These are phyloP conservation scores for Saccharum spontaneum DNA, from an alignment of 176 grass and related monocot species.

Conservation along the genomic window DNA sequence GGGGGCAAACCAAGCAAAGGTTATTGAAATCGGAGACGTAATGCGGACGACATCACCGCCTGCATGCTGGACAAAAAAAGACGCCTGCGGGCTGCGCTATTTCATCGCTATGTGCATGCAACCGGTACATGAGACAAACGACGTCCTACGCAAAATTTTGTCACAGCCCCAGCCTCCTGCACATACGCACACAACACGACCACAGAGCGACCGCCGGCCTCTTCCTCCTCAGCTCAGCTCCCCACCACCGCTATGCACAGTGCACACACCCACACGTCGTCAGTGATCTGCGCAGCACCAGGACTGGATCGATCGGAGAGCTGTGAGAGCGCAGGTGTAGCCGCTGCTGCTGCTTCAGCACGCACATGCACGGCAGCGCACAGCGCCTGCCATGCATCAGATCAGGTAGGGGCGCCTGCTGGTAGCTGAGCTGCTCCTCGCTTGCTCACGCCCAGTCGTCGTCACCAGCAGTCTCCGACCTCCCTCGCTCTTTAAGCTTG, in stretches of 20 bases:
- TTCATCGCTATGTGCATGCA: conserved; percentile 34
- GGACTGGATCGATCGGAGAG: background rate
- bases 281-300: conserved; percentile 20
- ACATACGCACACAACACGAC: conserved; percentile 21
- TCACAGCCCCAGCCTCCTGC: conserved; percentile 19
- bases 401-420: background rate
- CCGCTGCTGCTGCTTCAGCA: background rate
- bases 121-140: conserved; percentile 46
- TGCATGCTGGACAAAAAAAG: conserved; percentile 29
- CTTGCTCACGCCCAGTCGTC: background rate
- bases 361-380: background rate
- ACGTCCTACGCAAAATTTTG: conserved; percentile 52
- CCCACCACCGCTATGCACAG: background rate
- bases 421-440: background rate
- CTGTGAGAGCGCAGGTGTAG: background rate
- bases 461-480: background rate
- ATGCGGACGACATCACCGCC: background rate
- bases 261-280: background rate
- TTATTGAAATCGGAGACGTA: background rate
- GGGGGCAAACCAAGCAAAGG: background rate
- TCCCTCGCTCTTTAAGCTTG: background rate
- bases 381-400: background rate
- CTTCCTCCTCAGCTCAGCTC: background rate
- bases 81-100: conserved; percentile 43
- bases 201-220: background rate